These are phyloP conservation scores for Lentinula sp. DNA, from an alignment of 768 basidiomycete species.

Conservation along the genomic window DNA sequence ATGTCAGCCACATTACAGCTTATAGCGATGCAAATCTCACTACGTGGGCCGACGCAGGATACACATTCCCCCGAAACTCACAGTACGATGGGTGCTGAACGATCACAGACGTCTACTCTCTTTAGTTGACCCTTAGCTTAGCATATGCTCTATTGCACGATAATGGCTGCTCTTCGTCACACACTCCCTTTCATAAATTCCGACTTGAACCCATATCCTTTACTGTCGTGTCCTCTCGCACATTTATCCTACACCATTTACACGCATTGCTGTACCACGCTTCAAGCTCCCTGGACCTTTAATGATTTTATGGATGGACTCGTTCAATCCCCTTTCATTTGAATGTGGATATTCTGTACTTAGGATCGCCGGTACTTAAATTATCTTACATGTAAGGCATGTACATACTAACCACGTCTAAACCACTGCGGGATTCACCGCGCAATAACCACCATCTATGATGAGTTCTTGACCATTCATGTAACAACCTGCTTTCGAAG, in stretches of 20 bases:
- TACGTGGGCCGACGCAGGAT: constrained; percentile 75
- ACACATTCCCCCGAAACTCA: constrained; percentile 66
- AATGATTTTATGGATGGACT: neutral
- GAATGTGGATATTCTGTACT: neutral
- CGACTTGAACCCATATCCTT: neutral
- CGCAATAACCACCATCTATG: constrained; percentile 69
- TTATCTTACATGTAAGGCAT: neutral
- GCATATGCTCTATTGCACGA: neutral
- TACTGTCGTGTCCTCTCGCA: neutral
- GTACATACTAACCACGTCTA: constrained; percentile 14
- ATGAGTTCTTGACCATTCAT: constrained; percentile 75
- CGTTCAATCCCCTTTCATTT: neutral
- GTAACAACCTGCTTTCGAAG: constrained; percentile 67
- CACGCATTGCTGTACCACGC: neutral
- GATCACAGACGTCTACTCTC: neutral
- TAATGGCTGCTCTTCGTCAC: neutral
- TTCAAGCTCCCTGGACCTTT: neutral
- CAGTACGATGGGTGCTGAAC: constrained; percentile 9
- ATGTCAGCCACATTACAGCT: constrained; percentile 36
- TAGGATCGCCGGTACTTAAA: neutral
- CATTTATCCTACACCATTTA: neutral
- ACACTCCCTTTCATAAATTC: neutral
- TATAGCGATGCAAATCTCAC: constrained; percentile 83
- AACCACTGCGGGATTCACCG: constrained; percentile 60
- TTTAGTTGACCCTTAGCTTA: neutral